Conservation (phyloP, 2,329 filamentous ascomycete species). For the Chrysoporthe cubensis region DNA sequence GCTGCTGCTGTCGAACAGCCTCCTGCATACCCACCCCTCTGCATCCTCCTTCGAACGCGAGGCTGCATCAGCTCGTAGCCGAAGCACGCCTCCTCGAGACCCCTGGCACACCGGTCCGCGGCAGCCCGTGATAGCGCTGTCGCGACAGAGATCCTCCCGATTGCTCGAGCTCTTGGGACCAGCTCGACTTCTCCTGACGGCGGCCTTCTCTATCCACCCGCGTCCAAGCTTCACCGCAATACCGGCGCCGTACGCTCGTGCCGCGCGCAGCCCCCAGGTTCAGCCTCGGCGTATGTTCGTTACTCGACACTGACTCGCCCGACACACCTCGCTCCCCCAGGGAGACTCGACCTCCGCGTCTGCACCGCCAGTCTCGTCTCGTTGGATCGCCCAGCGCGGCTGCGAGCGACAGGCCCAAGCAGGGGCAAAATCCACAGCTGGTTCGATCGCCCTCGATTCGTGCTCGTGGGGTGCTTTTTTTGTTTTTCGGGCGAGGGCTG, state of each 20-base stretch:
- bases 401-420: neutral
- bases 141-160: neutral
- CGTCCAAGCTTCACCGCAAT: too few species aligned
- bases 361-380: constrained; percentile 8
- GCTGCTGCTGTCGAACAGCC: neutral
- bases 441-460: neutral
- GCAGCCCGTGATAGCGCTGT: neutral
- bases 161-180: neutral
- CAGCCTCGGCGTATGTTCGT: neutral
- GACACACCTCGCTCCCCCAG: constrained; percentile 14
- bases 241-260: too few species aligned
- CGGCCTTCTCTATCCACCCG: neutral
- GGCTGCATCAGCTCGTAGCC: constrained; percentile 17
- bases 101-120: constrained; percentile 13
- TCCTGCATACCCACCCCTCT: neutral
- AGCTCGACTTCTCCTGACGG: neutral
- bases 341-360: constrained; percentile 12
- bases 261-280: too few species aligned
- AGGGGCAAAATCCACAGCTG: neutral
- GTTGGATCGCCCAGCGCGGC: neutral
- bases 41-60: constrained; percentile 5
- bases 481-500: neutral
- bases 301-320: constrained; percentile 18
- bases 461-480: neutral
- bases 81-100: neutral